A percentile compares a stretch with the other conserved stretches of the same genome.
Conservation (phyloP, 2,329 filamentous ascomycete genomes). For the Claviceps sorghi region DNA sequence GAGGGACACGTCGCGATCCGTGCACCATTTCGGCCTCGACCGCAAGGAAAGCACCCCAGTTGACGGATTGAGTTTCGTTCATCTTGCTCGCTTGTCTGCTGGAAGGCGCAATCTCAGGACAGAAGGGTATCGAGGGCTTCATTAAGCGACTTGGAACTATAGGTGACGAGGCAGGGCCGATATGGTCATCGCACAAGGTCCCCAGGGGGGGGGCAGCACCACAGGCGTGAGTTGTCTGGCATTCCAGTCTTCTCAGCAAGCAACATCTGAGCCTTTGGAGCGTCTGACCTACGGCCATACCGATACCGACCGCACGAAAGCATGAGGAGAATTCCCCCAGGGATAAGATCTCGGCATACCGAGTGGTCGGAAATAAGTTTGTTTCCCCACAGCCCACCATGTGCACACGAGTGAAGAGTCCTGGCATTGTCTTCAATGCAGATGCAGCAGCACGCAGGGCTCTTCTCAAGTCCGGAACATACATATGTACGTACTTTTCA, state of each 20-base stretch:
- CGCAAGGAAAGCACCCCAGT: neutral
- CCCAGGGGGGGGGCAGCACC: neutral
- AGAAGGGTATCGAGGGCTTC: neutral
- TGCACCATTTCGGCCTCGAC: neutral
- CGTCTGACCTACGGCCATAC: neutral
- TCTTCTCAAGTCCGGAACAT: neutral
- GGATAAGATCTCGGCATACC: neutral
- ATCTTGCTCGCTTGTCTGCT: neutral
- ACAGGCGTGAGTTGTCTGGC: neutral
- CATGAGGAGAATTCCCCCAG: neutral
- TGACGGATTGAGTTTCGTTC: neutral
- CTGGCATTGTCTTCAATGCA: neutral
- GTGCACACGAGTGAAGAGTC: neutral
- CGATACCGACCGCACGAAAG: neutral
- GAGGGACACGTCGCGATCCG: neutral
- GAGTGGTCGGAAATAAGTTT: neutral
- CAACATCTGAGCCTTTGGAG: neutral
- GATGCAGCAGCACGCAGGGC: neutral
- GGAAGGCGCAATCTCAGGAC: neutral
- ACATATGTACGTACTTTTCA: no score
- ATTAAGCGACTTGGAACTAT: constrained; percentile 4
- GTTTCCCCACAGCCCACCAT: neutral
- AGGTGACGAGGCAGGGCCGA: constrained; percentile 5
- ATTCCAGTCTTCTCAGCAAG: neutral
- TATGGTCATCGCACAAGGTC: constrained; percentile 4